These are phyloP conservation scores for Skeletonema potamos DNA, from an alignment of 108 stramenopile genomes.

Conservation along the genomic window DNA sequence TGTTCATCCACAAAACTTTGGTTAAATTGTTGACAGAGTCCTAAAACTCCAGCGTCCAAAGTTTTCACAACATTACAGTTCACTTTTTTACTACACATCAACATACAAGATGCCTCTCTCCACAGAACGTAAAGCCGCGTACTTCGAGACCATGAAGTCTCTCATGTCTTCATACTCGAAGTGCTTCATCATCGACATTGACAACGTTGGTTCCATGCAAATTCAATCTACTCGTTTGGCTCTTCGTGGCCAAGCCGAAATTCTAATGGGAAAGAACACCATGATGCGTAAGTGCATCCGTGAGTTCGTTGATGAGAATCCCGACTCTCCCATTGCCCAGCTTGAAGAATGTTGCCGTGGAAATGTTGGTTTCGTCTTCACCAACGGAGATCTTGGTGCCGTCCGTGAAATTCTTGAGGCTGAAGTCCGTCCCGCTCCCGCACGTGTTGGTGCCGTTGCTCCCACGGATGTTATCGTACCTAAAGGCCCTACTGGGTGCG, in stretches of 20 bases:
- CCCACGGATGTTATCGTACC: constrained; percentile 94
- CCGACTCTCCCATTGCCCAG: constrained; percentile 83
- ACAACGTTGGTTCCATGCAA: constrained; percentile 99
- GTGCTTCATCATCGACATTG: constrained; percentile 93
- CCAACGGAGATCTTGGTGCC: constrained; percentile 94
- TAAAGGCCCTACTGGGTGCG: constrained; percentile 98
- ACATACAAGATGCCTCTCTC: constrained; percentile 83
- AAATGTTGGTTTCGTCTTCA: constrained; percentile 99
- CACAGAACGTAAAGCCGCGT: constrained; percentile 82
- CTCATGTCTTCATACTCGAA: constrained; percentile 77
- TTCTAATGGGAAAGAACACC: constrained; percentile 99
- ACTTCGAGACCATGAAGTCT: constrained; percentile 80
- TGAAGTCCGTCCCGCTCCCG: constrained; percentile 96
- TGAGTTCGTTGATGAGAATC: constrained; percentile 91
- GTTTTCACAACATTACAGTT: constrained; percentile 21
- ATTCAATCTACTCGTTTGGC: constrained; percentile 90
- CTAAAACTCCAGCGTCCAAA: constrained; percentile 43
- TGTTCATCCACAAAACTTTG: constrained; percentile 39
- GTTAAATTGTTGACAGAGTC: constrained; percentile 49
- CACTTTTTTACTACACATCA: constrained; percentile 2
- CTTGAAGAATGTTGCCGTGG: constrained; percentile 82
- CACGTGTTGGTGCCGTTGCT: constrained; percentile 94
- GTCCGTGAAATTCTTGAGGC: constrained; percentile 83
- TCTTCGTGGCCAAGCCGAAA: constrained; percentile 91
- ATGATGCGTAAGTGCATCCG: constrained; percentile 97